These are phyloP conservation scores for Neurospora africana DNA, from an alignment of 495 filamentous ascomycete species.

Conservation along the genomic window DNA sequence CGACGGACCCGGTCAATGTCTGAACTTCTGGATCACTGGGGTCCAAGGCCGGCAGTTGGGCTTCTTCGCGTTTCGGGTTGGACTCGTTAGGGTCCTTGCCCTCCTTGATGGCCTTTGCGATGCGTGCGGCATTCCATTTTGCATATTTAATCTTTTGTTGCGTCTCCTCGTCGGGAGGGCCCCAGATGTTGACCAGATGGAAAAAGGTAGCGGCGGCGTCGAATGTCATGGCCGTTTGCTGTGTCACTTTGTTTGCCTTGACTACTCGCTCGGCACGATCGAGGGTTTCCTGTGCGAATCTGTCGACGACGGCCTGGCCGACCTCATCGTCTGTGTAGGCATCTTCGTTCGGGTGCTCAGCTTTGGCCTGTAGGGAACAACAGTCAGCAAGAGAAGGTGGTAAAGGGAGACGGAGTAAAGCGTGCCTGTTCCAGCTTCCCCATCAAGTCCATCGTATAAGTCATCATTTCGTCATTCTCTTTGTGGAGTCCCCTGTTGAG, in stretches of 20 bases:
- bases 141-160: conserved; percentile 86
- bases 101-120: conserved; percentile 79
- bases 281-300: conserved; percentile 85
- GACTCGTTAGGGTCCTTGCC: conserved; percentile 88
- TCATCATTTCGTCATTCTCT: conserved; percentile 58
- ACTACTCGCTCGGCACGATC: conserved; percentile 71
- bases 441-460: conserved; percentile 75
- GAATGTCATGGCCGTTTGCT: conserved; percentile 91
- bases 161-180: conserved; percentile 59
- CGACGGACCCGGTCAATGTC: conserved; percentile 28
- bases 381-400: background rate
- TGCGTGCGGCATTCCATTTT: conserved; percentile 89
- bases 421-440: conserved; percentile 80
- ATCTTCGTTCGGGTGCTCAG: conserved; percentile 38
- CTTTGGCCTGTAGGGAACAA: conserved; percentile 48
- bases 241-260: conserved; percentile 73
- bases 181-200: conserved; percentile 79
- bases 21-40: conserved; percentile 55
- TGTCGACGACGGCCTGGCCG: conserved; percentile 83
- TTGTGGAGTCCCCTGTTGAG: conserved; percentile 68
- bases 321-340: conserved; percentile 74
- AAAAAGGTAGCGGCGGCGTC: conserved; percentile 86
- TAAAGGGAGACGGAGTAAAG: background rate
- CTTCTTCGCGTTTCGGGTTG: conserved; percentile 54
- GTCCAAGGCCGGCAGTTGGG: conserved; percentile 37